Evolutionary conservation across 2,329 filamentous ascomycete genomes (phyloP), one percentile per base, ranked within the genome.

Genomic region (Fusarium sp.): DNA sequence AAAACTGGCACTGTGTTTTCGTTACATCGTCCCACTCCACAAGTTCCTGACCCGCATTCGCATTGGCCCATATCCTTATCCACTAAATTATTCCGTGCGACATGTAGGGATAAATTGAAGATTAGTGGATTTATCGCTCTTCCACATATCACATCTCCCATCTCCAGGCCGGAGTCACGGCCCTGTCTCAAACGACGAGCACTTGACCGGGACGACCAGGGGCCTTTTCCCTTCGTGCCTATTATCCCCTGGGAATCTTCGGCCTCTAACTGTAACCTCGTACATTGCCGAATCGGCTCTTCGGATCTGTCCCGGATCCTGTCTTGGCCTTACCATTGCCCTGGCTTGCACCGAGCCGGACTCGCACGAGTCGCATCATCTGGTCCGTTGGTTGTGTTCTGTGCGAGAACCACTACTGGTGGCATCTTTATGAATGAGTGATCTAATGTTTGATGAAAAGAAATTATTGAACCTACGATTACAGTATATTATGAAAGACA

Each of bases 11-110:
- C 70, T 64, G 70, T 69, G 28, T 44, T 36, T 55, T 17, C 45
- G 70, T 73, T 67, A 68, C 70, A 73, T 73, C 65, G 66, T 48
- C 46, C 56, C 23, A 63, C 65, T 70, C 67, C 70, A 62, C 70
- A 72, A 69, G 68, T 68, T 73, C 66, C 58, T 71, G 40, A 26
- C 66, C 64, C 67, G 56, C 62, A 42, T 53, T 21, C 21, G 42
- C 43, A n/a, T n/a, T n/a, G n/a, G n/a, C n/a, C n/a, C n/a, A n/a
- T n/a, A n/a, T n/a, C n/a, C 40, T 40, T 51, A 28, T 32, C 65
- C 45, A 62, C 51, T 68, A 47, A 65, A 53, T 68, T 56, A 51
- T 65, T 69, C 65, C 60, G 60, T 68, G 48, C 40, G 26, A 47
- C 40, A 40, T 36, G 65, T 42, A 56, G 55, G 61, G 59, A 64